A percentile compares a stretch with the other conserved stretches of the same genome.
Evolutionary conservation across 2,329 filamentous ascomycete species (phyloP).

Genomic region (Sphaceloma murrayae): DNA sequence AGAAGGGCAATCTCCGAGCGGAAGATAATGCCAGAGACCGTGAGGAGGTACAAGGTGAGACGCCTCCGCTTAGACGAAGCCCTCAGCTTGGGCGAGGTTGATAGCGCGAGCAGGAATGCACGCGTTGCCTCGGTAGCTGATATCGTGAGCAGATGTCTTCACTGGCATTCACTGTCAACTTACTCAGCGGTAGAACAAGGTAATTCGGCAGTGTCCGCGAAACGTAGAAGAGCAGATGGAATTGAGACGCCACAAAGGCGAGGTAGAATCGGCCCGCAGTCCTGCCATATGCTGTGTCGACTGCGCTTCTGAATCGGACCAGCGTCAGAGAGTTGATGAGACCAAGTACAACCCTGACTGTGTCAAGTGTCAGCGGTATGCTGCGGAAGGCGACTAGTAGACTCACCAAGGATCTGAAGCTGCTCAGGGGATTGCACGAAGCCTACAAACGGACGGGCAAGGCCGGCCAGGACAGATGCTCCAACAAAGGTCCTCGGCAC

Average conservation of each 20-base stretch:
- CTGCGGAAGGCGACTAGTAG: neutral
- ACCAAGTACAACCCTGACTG: slow-evolving; percentile 68
- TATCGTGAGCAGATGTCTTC: slow-evolving; percentile 32
- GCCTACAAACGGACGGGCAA: slow-evolving; percentile 57
- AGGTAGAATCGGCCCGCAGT: slow-evolving; percentile 69
- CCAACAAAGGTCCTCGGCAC: slow-evolving; percentile 89
- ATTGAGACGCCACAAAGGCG: slow-evolving; percentile 70
- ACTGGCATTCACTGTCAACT: slow-evolving; percentile 28
- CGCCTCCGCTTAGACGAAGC: slow-evolving; percentile 43
- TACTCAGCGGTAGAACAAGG: slow-evolving; percentile 84
- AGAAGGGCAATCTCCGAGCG: slow-evolving; percentile 81
- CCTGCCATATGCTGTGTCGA: slow-evolving; percentile 59
- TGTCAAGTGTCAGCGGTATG: neutral
- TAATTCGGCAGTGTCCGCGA: slow-evolving; percentile 90
- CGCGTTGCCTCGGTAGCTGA: slow-evolving; percentile 54
- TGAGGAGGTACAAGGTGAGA: slow-evolving; percentile 63
- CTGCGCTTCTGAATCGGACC: slow-evolving; percentile 52
- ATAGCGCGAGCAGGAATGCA: slow-evolving; percentile 41
- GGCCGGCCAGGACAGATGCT: slow-evolving; percentile 61
- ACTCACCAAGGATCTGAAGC: slow-evolving; percentile 48
- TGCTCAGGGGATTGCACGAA: slow-evolving; percentile 47
- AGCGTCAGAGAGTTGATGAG: slow-evolving; percentile 63
- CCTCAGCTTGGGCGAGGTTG: slow-evolving; percentile 29
- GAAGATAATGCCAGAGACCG: slow-evolving; percentile 73
- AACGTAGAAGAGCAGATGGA: slow-evolving; percentile 88